These are phyloP conservation scores for Musa troglodytarum DNA, from an alignment of 176 grass and related monocot genomes.

Conservation along the genomic window DNA sequence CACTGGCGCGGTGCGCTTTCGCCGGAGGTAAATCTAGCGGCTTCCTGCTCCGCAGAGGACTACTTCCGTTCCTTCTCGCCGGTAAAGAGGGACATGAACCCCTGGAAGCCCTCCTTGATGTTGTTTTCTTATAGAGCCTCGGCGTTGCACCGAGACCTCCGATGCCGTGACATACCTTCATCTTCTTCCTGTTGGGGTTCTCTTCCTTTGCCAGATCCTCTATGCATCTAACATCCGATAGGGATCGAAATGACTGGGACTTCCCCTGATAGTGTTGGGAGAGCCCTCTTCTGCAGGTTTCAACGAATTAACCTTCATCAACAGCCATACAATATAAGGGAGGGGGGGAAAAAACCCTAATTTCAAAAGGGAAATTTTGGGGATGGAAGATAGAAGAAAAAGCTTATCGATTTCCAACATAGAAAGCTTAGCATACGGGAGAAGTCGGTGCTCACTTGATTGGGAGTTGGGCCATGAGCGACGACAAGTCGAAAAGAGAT, in stretches of 20 bases:
- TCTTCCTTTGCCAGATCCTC: slow-evolving; percentile 8
- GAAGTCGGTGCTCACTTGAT: neutral
- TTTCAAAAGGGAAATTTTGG: too few species aligned
- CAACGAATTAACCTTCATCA: neutral
- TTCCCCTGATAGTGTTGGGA: slow-evolving; percentile 1
- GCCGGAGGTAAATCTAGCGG: neutral
- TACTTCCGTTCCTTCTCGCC: neutral
- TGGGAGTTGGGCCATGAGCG: neutral
- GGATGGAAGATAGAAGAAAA: too few species aligned
- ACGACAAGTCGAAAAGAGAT: neutral
- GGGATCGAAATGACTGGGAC: slow-evolving; percentile 1
- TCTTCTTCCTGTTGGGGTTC: neutral
- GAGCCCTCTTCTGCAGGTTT: slow-evolving; percentile 5
- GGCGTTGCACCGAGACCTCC: neutral
- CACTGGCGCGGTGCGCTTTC: neutral
- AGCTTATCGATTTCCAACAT: too few species aligned
- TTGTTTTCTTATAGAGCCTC: neutral
- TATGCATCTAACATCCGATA: slow-evolving; percentile 5
- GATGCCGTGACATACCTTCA: neutral
- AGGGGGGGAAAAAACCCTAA: too few species aligned
- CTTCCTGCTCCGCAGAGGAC: neutral
- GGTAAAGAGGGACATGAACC: neutral
- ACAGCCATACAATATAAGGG: too few species aligned
- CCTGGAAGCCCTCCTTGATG: neutral
- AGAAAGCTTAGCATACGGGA: neutral